Base-by-base conservation (phyloP, 225 moss, liverwort and hornwort genomes). In the Pleurozium schreberi region DNA sequence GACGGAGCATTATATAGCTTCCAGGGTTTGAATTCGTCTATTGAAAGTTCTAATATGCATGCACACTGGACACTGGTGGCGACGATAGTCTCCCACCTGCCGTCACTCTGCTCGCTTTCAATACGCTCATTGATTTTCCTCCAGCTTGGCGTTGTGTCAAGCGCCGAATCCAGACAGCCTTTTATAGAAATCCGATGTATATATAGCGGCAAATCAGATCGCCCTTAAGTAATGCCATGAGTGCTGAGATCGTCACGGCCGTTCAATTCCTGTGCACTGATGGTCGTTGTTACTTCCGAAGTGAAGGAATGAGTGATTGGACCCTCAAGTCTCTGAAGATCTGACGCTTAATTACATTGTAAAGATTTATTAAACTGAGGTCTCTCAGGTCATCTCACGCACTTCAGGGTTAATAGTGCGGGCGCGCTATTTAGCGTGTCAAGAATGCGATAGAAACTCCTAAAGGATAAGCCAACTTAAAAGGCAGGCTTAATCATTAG, bases 171-270 rank as follows among this genome's bases (percentile, higher is more conserved):
- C 9, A 68, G 89, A 36, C 71, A 75, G 16, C 84, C 67, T 61
- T 40, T 86, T 60, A n/a, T 62, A 88, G 83, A 7, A 74, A 85
- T 42, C 22, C 68, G 23, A 81, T 81, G 80, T 68, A 40, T 26
- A 67, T 57, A n/a, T 59, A 90, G 88, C 40, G 81, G 75, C 76
- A 81, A 57, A 87, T 89, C 89, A 87, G 87, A 89, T 90, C 92
- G 80, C 40, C 58, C 47, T 85, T 52, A 82, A 89, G 87, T 71
- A 62, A 34, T 82, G 64, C 77, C 36, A 58, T 78, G 30, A 85
- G 59, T 89, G 67, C 68, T 76, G 45, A 85, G 85, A 89, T 85
- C 82, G 58, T 66, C 79, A 40, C 77, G 53, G 47, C 80, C 26
- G 84, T 81, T n/a, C n/a, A n/a, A n/a, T n/a, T 89, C 68, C 80